Percentiles rank a stretch among this genome's conserved stretches.
Evolutionary conservation across 441 rosid species (phyloP).

Genomic region (Corymbia calophylla): DNA sequence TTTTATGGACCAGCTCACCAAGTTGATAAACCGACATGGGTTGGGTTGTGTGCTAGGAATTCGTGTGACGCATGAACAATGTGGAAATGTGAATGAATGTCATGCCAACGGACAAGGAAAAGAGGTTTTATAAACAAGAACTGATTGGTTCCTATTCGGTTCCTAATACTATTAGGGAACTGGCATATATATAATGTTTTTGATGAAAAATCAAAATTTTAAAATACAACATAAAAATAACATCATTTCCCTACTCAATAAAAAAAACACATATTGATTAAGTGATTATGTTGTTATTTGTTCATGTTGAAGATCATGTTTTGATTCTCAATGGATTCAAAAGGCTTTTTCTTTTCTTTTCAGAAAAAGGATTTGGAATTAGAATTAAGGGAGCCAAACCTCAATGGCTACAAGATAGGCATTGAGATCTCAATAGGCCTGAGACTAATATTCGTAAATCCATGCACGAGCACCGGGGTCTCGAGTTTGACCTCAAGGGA

Average conservation of each 20-base stretch:
- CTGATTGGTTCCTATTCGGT: neutral
- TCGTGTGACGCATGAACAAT: neutral
- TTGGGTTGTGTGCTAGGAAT: neutral
- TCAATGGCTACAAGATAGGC: too few species aligned
- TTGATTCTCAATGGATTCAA: too few species aligned
- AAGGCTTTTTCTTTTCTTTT: too few species aligned
- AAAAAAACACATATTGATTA: too few species aligned
- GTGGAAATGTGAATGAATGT: neutral
- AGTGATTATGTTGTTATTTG: too few species aligned
- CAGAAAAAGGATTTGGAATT: too few species aligned
- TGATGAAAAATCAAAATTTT: neutral
- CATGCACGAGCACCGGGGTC: fast-evolving
- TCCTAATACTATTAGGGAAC: neutral
- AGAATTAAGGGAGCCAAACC: too few species aligned
- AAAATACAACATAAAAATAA: neutral
- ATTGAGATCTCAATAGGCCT: too few species aligned
- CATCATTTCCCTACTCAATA: too few species aligned
- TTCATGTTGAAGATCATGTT: neutral
- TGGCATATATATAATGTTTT: neutral
- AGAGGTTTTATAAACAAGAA: neutral
- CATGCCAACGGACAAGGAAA: neutral
- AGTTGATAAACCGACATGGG: neutral
- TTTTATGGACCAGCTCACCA: neutral
- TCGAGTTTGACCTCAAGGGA: fast-evolving
- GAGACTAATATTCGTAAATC: fast-evolving